Conservation (phyloP, 2,329 filamentous ascomycete genomes). For the Trichoderma atroviride region DNA sequence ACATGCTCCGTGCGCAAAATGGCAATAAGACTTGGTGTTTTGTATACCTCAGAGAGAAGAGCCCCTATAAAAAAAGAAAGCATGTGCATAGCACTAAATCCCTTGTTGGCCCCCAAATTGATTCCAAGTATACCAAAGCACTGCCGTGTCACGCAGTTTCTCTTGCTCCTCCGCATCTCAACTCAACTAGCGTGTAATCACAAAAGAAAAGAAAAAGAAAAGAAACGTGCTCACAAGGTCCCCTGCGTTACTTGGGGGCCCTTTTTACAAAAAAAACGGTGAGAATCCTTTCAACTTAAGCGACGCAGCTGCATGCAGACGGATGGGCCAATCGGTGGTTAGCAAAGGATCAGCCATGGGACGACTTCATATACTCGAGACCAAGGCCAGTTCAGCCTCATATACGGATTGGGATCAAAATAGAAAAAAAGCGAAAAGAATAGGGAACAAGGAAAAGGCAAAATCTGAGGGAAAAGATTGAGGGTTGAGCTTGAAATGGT, state of each 20-base stretch:
- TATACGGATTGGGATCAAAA: background rate
- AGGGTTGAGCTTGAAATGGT: background rate
- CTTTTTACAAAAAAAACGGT: background rate
- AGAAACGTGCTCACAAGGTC: background rate
- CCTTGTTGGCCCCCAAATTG: background rate
- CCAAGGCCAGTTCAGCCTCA: slow-evolving; percentile 2
- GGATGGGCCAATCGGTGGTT: background rate
- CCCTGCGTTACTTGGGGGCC: background rate
- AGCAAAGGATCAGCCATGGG: background rate
- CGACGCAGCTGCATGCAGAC: background rate
- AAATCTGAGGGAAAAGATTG: background rate
- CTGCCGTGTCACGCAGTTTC: background rate
- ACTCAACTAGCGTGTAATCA: background rate
- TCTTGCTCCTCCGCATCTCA: background rate
- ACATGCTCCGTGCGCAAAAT: background rate
- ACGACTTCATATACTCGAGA: slow-evolving; percentile 7
- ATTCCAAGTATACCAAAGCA: background rate
- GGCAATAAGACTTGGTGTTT: background rate
- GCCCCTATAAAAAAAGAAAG: background rate
- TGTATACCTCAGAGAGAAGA: background rate
- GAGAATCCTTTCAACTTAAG: background rate
- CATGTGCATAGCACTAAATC: background rate
- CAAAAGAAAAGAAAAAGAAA: background rate
- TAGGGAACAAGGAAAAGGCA: no score
- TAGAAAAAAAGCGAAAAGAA: background rate